Evolutionary conservation across 106 monocot genomes (phyloP).

Genomic region (Phalaenopsis equestris): DNA sequence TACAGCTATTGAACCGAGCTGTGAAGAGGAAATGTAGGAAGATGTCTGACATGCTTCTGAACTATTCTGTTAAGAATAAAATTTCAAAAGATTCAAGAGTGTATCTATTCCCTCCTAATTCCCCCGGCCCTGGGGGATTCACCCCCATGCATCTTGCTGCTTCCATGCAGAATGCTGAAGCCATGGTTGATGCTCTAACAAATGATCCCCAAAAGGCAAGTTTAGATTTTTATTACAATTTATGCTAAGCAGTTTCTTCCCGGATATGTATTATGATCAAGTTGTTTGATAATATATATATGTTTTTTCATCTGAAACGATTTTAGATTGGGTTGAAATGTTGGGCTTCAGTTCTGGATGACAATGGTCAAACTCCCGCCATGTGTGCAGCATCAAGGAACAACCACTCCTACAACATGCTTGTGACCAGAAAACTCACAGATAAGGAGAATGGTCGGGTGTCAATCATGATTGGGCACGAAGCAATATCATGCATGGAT

Average conservation of each 20-base stretch:
- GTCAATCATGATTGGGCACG: conserved; percentile 5
- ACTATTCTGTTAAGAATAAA: conserved; percentile 25
- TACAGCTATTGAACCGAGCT: conserved; percentile 76
- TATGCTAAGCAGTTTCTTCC: too few species aligned
- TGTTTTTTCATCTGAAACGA: too few species aligned
- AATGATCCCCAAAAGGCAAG: conserved; percentile 82
- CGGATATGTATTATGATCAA: too few species aligned
- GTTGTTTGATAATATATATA: too few species aligned
- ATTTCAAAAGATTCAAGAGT: conserved; percentile 14
- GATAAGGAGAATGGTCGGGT: conserved; percentile 18
- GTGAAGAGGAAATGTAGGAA: conserved; percentile 73
- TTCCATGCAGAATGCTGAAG: conserved; percentile 50
- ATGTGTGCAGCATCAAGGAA: conserved; percentile 34
- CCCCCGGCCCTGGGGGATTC: conserved; percentile 57
- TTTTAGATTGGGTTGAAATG: conserved; percentile 38
- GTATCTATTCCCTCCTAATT: conserved; percentile 64
- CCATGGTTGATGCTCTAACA: conserved; percentile 77
- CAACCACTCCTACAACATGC: conserved; percentile 29
- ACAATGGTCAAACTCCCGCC: conserved; percentile 29
- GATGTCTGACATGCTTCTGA: conserved; percentile 82
- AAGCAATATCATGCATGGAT: conserved; percentile 3
- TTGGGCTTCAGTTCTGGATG: conserved; percentile 32
- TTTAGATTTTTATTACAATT: not conserved
- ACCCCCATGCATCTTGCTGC: conserved; percentile 93
- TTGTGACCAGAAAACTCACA: conserved; percentile 30